Evolutionary conservation across 129 eudicot genomes (phyloP).

Genomic region (Arctium minus): DNA sequence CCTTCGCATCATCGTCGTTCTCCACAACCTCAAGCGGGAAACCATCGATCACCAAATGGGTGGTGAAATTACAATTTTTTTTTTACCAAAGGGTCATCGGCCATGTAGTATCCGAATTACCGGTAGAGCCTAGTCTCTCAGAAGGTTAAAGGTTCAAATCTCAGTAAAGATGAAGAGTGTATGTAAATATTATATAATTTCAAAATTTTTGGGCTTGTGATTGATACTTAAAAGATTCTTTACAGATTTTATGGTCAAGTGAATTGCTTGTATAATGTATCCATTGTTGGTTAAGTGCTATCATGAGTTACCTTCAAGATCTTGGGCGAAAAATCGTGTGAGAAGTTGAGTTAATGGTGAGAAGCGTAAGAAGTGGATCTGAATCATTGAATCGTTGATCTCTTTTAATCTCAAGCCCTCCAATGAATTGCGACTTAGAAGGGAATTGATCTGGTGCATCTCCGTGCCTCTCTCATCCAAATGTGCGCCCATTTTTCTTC

Average conservation of each 20-base stretch:
- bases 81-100: neutral
- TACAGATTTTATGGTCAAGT: neutral
- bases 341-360: too few species aligned
- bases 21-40: constrained; percentile 32
- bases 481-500: too few species aligned
- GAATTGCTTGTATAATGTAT: constrained; percentile 9
- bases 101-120: neutral
- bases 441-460: too few species aligned
- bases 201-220: neutral
- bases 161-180: too few species aligned
- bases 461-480: too few species aligned
- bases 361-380: too few species aligned
- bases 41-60: constrained; percentile 24
- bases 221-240: neutral
- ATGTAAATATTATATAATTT: too few species aligned
- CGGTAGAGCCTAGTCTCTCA: neutral
- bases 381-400: too few species aligned
- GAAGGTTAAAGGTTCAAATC: neutral
- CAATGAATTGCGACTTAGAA: too few species aligned
- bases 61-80: constrained; percentile 11
- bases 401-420: too few species aligned
- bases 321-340: too few species aligned
- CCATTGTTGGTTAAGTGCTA: neutral
- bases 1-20: constrained; percentile 34
- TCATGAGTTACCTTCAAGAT: neutral